phyloP scores from a whole-genome alignment of 73 alveolate species.

The Paramecium tetraurelia region DNA sequence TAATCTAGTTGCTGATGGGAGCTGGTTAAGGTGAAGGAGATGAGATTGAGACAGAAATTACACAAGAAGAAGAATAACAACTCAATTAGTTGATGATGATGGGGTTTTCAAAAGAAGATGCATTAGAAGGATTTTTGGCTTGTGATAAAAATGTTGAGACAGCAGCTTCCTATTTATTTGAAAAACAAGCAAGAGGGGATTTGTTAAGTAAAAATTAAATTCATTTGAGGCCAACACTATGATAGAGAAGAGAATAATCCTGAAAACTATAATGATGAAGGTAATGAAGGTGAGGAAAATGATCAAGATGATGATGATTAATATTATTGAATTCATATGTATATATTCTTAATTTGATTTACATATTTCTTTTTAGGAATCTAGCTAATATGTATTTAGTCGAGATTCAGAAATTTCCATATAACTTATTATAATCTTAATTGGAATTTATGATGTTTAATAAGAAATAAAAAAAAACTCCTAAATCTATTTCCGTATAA shows the following conservation, averaged over 20 bases:
- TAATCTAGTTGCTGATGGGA: constrained; percentile 7
- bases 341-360: background rate
- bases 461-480: no score
- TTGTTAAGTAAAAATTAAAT: background rate
- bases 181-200: constrained; percentile 27
- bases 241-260: background rate
- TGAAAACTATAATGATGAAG: background rate
- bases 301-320: constrained; percentile 3
- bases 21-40: constrained; percentile 18
- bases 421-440: no score
- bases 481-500: no score
- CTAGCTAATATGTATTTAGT: background rate
- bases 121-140: constrained; percentile 49
- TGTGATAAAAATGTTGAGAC: constrained; percentile 53
- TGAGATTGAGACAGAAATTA: background rate
- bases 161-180: constrained; percentile 37
- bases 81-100: background rate
- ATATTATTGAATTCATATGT: background rate
- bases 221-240: background rate
- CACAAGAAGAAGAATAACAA: background rate
- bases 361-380: background rate
- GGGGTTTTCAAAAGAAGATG: constrained; percentile 48
- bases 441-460: no score
- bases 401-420: no score
- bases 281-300: background rate